Base-by-base conservation (phyloP, 2,329 filamentous ascomycete species). In the Aspergillus arachidicola region DNA sequence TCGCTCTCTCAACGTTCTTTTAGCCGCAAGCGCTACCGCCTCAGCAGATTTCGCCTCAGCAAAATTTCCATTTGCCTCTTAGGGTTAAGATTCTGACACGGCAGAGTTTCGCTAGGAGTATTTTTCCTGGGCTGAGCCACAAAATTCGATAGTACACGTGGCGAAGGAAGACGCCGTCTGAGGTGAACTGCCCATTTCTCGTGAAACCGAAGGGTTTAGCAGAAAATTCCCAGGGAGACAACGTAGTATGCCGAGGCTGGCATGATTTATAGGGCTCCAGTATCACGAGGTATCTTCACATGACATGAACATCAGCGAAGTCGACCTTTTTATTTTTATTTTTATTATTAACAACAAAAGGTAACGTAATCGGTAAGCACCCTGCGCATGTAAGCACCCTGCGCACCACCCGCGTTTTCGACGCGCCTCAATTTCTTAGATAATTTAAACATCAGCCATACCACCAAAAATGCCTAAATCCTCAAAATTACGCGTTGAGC, bases 41-140 rank as follows among this genome's bases (percentile, higher is more conserved):
- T 55, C 51, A 55, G 51, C 51, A 55, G 51, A 55, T 55, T 38
- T 54, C 19, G 23, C 38, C 38, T 41, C 38, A 41, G 38, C 38
- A 41, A 36, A 19, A 41, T n/a, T n/a, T 41, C 16, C 38, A 54
- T 54, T 54, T 54, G 12, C 51, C 51, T 30, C 30, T 41, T 55
- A 36, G 21, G 51, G 51, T 36, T 55, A 36, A n/a, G 26, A 14
- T 55, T 14, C n/a, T 11, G n/a, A 38, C 51, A 36, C 51, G 12
- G 51, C 32, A 26, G 32, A 55, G 30, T 53, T 53, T 34, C 26
- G 14, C 16, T 30, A 23, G 45, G 45, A 28, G 21, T 26, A 28
- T 26, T 48, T 26, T 48, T 23, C 21, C 45, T 23, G 21, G 45
- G 11, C 50, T 53, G 21, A 53, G 50, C 50, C 50, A 53, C 50